Conservation (phyloP, 768 basidiomycete genomes). For the Macrolepiota albuminosa region DNA sequence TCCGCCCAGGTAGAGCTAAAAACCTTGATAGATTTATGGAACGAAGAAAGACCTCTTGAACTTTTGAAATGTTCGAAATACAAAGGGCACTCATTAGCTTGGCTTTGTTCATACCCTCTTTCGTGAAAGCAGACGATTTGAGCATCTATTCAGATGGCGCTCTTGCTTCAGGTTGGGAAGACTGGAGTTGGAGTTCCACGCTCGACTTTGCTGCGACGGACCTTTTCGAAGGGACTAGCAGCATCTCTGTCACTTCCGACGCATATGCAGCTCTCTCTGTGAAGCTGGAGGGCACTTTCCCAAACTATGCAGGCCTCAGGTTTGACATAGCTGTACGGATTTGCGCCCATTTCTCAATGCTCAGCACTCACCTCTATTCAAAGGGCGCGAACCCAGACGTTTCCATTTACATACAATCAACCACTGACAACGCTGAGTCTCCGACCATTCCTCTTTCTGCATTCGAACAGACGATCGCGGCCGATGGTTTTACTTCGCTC, state of each 20-base stretch:
- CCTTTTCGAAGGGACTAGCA: slow-evolving; percentile 34
- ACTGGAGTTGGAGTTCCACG: slow-evolving; percentile 47
- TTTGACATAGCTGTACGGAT: slow-evolving; percentile 46
- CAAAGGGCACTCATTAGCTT: slow-evolving; percentile 13
- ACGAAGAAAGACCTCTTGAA: not conserved
- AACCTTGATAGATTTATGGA: not conserved
- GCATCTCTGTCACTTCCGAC: slow-evolving; percentile 37
- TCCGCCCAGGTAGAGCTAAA: slow-evolving; percentile 7
- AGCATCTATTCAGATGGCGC: slow-evolving; percentile 36
- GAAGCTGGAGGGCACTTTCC: slow-evolving; percentile 37
- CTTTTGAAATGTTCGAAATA: slow-evolving; percentile 3
- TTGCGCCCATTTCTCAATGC: not conserved
- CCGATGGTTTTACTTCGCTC: slow-evolving; percentile 37
- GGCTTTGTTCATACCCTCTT: slow-evolving; percentile 16
- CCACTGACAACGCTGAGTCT: slow-evolving; percentile 30
- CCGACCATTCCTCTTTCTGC: slow-evolving; percentile 37
- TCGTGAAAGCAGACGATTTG: slow-evolving; percentile 28
- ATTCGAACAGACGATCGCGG: slow-evolving; percentile 32
- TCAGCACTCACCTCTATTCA: not conserved
- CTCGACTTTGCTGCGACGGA: slow-evolving; percentile 42
- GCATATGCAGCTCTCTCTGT: slow-evolving; percentile 43
- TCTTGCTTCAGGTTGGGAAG: slow-evolving; percentile 42
- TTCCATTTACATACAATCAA: slow-evolving; percentile 34
- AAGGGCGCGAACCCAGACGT: slow-evolving; percentile 44
- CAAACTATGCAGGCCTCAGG: slow-evolving; percentile 38